Evolutionary conservation across 208 protist species (phyloP), one percentile per base, ranked within the genome.

Genomic region (Endotrypanum monterogeii): DNA sequence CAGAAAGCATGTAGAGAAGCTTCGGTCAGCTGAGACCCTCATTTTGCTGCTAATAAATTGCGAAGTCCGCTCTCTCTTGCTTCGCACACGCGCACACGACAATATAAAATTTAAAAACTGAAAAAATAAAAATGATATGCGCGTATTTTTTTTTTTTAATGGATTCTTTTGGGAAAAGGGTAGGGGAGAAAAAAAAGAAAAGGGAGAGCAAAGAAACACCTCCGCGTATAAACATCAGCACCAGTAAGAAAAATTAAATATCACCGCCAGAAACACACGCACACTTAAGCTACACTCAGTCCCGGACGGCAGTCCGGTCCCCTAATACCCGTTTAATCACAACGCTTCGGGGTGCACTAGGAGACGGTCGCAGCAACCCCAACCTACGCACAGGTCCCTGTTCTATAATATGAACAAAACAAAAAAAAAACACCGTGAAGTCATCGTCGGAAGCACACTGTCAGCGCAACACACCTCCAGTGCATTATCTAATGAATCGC

Each of bases 401-500:
- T 48, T 46, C 9, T 46, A 14, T 48, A 48, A 48, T n/a, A n/a
- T n/a, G n/a, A n/a, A n/a, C n/a, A n/a, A n/a, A n/a, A n/a, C n/a
- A n/a, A n/a, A n/a, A n/a, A n/a, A n/a, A n/a, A n/a, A n/a, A n/a
- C n/a, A n/a, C n/a, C n/a, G n/a, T n/a, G n/a, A n/a, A n/a, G n/a
- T n/a, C n/a, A n/a, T 18, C 9, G 20, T 51, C 25, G 25, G 41
- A 23, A 8, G 8, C 44, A 68, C n/a, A 6, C 32, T 5, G 4
- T 11, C 63, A 54, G 25, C 1, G 12, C 2, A 0, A 12, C 14
- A 28, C 9, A 37, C 35, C 1, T 1, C 18, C n/a, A 35, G 7
- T 16, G 37, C 28, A 18, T n/a, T n/a, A 20, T 11, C 56, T 78
- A 84, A 72, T 83, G 78, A 37, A 86, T 37, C 12, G 81, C 61